Evolutionary conservation across 108 stramenopile genomes (phyloP).

Genomic region (Discostella pseudostelligera): DNA sequence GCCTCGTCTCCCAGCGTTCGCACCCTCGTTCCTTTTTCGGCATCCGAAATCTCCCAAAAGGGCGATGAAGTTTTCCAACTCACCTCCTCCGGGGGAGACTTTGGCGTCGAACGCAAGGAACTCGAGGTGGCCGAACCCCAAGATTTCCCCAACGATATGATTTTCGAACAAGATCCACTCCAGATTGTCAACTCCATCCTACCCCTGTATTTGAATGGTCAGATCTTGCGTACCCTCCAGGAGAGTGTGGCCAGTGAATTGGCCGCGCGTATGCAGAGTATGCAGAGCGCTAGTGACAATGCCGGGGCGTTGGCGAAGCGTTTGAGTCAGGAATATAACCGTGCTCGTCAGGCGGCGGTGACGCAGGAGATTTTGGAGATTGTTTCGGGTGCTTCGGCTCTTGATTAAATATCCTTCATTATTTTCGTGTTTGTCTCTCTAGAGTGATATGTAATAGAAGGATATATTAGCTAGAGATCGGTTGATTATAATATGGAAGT

Average conservation of each 20-base stretch:
- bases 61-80: slow-evolving; percentile 96
- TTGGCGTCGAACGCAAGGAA: slow-evolving; percentile 81
- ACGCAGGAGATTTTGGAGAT: slow-evolving; percentile 96
- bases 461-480: too few species aligned
- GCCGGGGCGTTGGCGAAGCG: slow-evolving; percentile 82
- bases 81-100: slow-evolving; percentile 81
- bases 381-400: slow-evolving; percentile 87
- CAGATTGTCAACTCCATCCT: slow-evolving; percentile 97
- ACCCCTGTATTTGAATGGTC: slow-evolving; percentile 94
- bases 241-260: slow-evolving; percentile 96
- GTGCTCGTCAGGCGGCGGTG: slow-evolving; percentile 94
- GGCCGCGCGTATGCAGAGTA: slow-evolving; percentile 95
- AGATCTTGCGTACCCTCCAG: slow-evolving; percentile 93
- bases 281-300: slow-evolving; percentile 96
- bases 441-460: too few species aligned
- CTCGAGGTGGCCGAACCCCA: slow-evolving; percentile 76
- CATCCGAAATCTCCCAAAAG: slow-evolving; percentile 86
- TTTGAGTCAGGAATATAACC: slow-evolving; percentile 87
- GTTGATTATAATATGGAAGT: too few species aligned
- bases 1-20: slow-evolving; percentile 86
- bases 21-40: slow-evolving; percentile 95
- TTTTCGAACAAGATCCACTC: slow-evolving; percentile 97
- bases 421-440: too few species aligned
- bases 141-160: slow-evolving; percentile 94
- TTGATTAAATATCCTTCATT: slow-evolving; percentile 52